phyloP scores from a whole-genome alignment of 1,284 basidiomycete species.

The Cryptococcus jaspeensis region DNA sequence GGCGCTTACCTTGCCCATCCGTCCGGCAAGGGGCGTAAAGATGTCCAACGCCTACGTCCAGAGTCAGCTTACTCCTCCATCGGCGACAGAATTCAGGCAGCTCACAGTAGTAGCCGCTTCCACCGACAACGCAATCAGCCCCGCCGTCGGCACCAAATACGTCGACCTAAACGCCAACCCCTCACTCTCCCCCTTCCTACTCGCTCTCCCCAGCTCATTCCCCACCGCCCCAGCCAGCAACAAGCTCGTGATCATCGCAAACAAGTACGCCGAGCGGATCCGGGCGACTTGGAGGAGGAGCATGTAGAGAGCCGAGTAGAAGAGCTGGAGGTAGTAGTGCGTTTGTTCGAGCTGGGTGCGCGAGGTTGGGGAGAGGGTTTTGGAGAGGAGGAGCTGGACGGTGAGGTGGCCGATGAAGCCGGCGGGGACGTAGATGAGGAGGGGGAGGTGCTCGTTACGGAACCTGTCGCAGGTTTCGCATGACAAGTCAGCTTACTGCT shows the following conservation, averaged over 20 bases:
- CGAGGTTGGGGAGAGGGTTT: constrained; percentile 26
- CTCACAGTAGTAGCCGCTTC: constrained; percentile 66
- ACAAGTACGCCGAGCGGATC: constrained; percentile 52
- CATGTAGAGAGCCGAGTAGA: constrained; percentile 58
- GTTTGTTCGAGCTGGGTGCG: constrained; percentile 58
- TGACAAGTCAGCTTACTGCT: neutral
- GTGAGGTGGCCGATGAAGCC: constrained; percentile 56
- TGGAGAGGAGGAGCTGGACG: constrained; percentile 32
- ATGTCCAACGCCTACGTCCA: constrained; percentile 62
- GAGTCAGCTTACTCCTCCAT: constrained; percentile 2
- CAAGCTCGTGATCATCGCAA: constrained; percentile 33
- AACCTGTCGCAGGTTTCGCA: constrained; percentile 70
- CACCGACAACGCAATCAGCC: constrained; percentile 67
- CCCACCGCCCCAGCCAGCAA: constrained; percentile 32
- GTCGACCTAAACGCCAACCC: constrained; percentile 49
- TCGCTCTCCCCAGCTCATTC: constrained; percentile 17
- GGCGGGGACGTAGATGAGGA: constrained; percentile 76
- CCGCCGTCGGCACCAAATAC: constrained; percentile 65
- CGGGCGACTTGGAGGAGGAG: constrained; percentile 55
- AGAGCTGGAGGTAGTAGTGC: constrained; percentile 62
- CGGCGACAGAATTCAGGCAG: neutral
- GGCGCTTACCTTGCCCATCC: constrained; percentile 33
- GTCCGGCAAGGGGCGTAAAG: constrained; percentile 82
- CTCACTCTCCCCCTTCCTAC: constrained; percentile 9
- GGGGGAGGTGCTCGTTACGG: constrained; percentile 65